Base-by-base conservation (phyloP, 1,284 basidiomycete genomes). In the Hortiboletus rubellus region DNA sequence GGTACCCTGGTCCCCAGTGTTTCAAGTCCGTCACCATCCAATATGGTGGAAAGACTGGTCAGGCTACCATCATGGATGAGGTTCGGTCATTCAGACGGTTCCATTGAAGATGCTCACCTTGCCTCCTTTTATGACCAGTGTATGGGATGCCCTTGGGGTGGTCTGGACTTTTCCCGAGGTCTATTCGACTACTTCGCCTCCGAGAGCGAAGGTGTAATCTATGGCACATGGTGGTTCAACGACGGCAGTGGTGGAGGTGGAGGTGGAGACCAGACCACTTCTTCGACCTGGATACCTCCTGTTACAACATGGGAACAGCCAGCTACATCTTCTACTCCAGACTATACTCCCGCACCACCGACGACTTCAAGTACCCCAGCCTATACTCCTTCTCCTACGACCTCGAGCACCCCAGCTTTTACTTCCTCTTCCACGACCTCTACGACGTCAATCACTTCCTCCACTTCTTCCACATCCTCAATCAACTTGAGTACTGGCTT, bases 101-200 rank as follows among this genome's bases (percentile, higher is more conserved):
- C 41, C 18, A 36, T 46, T 59, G 40, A 40, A 36, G 24, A 57
- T 14, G n/a, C 50, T 59, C 43, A 57, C 42, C 30, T 27, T 51
- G 2, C 17, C 31, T 54, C 30, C 8, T 18, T 2, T 43, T 5
- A 37, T 42, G 11, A 58, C 50, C 48, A 89, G 83, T 93, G 91
- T 72, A 82, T 82, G 53, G 84, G 81, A 33, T 94, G 92, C 70
- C 83, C 84, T 3, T 80, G 72, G 44, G 85, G 82, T 38, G 91
- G 82, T 43, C 82, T 97, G 55, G 94, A 97, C 77, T 79, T 96
- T 59, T 89, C 90, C 27, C 70, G 73, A 12, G 81, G 85, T 51
- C 82, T 97, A 44, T 97, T 97, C 77, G 50, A 66, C 4, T 80
- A 74, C 74, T 87, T 90, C 58, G 80, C 79, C 0, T n/a, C 66